A percentile compares a stretch with the other conserved stretches of the same genome.
phyloP scores from a whole-genome alignment of 2,329 filamentous ascomycete genomes.

The Xylariales sp. region DNA sequence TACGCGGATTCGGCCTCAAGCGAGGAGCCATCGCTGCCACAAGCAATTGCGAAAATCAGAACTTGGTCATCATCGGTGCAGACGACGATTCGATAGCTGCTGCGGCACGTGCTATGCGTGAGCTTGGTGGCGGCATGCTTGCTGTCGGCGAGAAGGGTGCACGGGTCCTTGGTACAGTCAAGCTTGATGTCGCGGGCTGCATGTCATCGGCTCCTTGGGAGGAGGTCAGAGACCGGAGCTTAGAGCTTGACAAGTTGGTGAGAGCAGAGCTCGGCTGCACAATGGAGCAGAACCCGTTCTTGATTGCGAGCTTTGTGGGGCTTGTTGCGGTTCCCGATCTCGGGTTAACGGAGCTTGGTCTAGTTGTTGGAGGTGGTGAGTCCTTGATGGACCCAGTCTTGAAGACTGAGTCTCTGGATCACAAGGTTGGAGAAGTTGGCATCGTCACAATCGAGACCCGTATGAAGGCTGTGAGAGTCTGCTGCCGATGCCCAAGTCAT shows the following conservation, averaged over 20 bases:
- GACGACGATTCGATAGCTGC: slow-evolving; percentile 18
- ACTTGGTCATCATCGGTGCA: slow-evolving; percentile 18
- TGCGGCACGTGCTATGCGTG: slow-evolving; percentile 12
- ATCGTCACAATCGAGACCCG: not conserved
- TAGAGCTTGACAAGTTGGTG: slow-evolving; percentile 13
- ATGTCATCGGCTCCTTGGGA: slow-evolving; percentile 15
- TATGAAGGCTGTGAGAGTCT: slow-evolving; percentile 3
- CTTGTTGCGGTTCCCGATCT: slow-evolving; percentile 15
- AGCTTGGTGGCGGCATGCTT: slow-evolving; percentile 16
- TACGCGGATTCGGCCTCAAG: slow-evolving; percentile 12
- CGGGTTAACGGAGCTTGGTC: slow-evolving; percentile 17
- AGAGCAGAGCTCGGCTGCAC: slow-evolving; percentile 13
- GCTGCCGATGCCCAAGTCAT: slow-evolving; percentile 10
- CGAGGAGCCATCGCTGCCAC: slow-evolving; percentile 20
- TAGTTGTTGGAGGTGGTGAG: slow-evolving; percentile 10
- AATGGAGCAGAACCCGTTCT: slow-evolving; percentile 16
- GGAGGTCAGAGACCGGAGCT: slow-evolving; percentile 13
- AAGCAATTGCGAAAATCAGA: slow-evolving; percentile 21
- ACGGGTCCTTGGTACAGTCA: slow-evolving; percentile 12
- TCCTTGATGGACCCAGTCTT: slow-evolving; percentile 9
- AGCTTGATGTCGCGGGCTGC: slow-evolving; percentile 20
- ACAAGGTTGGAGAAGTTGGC: too few relatives aligned
- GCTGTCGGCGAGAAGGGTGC: slow-evolving; percentile 4
- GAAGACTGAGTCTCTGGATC: not conserved
- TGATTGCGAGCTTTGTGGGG: slow-evolving; percentile 22